These are phyloP conservation scores for Fusarium citri DNA, from an alignment of 2,329 filamentous ascomycete species.

Conservation along the genomic window DNA sequence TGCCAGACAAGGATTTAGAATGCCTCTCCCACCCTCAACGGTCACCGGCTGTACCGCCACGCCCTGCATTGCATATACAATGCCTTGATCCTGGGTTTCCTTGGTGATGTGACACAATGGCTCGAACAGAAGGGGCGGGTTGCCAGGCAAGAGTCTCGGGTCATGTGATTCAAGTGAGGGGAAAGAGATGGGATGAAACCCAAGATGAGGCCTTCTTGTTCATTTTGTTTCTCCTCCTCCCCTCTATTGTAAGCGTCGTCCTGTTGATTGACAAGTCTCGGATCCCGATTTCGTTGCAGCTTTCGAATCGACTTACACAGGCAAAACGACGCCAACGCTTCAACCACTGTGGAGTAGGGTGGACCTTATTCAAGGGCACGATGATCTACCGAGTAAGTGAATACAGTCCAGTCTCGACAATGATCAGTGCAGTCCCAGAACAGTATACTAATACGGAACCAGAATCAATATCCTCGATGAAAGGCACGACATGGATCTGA, in stretches of 20 bases:
- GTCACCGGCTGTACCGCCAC: slow-evolving; percentile 11
- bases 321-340: slow-evolving; percentile 5
- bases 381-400: slow-evolving; percentile 18
- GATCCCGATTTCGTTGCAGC: slow-evolving; percentile 19
- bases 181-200: slow-evolving; percentile 48
- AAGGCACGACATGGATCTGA: not conserved
- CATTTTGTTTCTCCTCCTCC: slow-evolving; percentile 20
- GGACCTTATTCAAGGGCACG: slow-evolving; percentile 4
- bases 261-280: slow-evolving; percentile 1
- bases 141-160: slow-evolving; percentile 35
- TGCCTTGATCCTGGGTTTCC: slow-evolving; percentile 36
- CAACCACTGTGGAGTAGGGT: slow-evolving; percentile 28
- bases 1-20: slow-evolving; percentile 1
- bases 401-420: not conserved
- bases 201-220: slow-evolving; percentile 30
- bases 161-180: slow-evolving; percentile 51
- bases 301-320: slow-evolving; percentile 12
- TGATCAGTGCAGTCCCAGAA: not conserved
- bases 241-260: slow-evolving; percentile 13
- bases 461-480: not conserved
- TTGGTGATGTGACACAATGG: slow-evolving; percentile 45
- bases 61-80: slow-evolving; percentile 34
- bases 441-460: slow-evolving; percentile 13
- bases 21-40: slow-evolving; percentile 15
- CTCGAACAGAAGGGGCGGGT: slow-evolving; percentile 38